Evolutionary conservation across 352 stramenopile species (phyloP), one percentile per base, ranked within the genome.

Genomic region (Saprolegnia diclina): DNA sequence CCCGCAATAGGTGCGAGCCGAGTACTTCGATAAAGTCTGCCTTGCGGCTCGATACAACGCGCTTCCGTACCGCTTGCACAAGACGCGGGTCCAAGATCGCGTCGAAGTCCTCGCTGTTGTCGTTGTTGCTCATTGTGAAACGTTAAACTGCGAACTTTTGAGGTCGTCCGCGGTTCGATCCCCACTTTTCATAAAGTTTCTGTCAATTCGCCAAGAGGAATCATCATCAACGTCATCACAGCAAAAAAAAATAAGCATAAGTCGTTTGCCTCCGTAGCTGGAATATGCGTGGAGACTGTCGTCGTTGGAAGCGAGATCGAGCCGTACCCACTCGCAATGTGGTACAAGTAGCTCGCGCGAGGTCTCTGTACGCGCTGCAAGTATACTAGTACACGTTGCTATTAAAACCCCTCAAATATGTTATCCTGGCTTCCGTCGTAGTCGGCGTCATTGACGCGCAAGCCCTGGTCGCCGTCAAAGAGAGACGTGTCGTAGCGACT

Each of bases 381-480:
- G n/a, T n/a, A n/a, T n/a, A n/a, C n/a, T n/a, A n/a, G n/a, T n/a
- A n/a, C n/a, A n/a, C n/a, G n/a, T n/a, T n/a, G 48, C 63, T 69
- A 62, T 65, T 88, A 92, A 55, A 90, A 92, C n/a, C 76, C 83
- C 40, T 85, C 62, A 52, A 92, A 90, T 64, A 80, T 84, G 46
- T 88, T 77, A 66, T 90, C 74, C 48, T 80, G 82, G n/a, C 77
- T 76, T 14, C 82, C 81, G 53, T 92, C 75, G 57, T 89, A 89
- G n/a, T 80, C 72, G 44, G 79, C 77, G 70, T 92, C 82, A 64
- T 86, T 87, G 59, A 75, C 77, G 52, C 81, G 78, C 65, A 89
- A 85, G 59, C 82, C 80, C 65, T 89, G 87, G 65, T 92, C 80
- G 50, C 81, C 81, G 71, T 90, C 83, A 52, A 89, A 92, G 7